Conservation (phyloP, 139 green algal species). For the Haematococcus lacustris region DNA sequence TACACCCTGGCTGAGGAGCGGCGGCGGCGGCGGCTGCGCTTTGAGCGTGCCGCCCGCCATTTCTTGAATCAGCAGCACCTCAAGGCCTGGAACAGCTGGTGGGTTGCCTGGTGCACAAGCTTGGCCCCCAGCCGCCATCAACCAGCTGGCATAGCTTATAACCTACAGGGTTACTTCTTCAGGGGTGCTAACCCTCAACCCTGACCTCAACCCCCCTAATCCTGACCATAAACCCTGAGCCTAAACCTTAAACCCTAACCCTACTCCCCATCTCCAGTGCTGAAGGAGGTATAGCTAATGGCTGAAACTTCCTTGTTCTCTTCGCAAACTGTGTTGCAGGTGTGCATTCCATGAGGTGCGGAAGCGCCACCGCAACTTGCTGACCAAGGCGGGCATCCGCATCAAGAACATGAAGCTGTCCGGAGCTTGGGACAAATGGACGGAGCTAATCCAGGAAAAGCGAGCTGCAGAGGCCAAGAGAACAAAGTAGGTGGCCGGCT, state of each 20-base stretch:
- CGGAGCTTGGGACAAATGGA: constrained; percentile 44
- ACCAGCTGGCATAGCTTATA: no score
- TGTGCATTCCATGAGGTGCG: neutral
- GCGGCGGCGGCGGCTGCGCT: constrained; percentile 14
- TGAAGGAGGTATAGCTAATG: no score
- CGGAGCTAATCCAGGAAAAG: constrained; percentile 24
- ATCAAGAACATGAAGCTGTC: constrained; percentile 37
- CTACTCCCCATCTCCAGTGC: no score
- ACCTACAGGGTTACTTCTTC: no score
- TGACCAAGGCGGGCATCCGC: constrained; percentile 23
- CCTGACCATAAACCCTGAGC: no score
- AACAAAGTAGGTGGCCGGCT: constrained; percentile 1
- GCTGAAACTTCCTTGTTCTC: no score
- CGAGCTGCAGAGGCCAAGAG: constrained; percentile 5
- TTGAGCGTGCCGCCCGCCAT: constrained; percentile 24
- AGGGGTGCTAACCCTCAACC: no score
- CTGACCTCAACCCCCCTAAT: no score
- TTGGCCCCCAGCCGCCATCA: no score
- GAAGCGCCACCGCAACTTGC: constrained; percentile 17
- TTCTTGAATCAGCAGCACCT: constrained; percentile 23
- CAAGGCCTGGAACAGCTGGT: constrained; percentile 56
- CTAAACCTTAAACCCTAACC: no score
- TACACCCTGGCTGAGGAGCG: constrained; percentile 13
- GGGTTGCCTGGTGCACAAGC: constrained; percentile 6
- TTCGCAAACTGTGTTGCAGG: no score